A percentile compares a stretch with the other conserved stretches of the same genome.
These are phyloP conservation scores for Cyclotella choctawhatcheeana DNA, from an alignment of 108 stramenopile genomes.

Conservation along the genomic window DNA sequence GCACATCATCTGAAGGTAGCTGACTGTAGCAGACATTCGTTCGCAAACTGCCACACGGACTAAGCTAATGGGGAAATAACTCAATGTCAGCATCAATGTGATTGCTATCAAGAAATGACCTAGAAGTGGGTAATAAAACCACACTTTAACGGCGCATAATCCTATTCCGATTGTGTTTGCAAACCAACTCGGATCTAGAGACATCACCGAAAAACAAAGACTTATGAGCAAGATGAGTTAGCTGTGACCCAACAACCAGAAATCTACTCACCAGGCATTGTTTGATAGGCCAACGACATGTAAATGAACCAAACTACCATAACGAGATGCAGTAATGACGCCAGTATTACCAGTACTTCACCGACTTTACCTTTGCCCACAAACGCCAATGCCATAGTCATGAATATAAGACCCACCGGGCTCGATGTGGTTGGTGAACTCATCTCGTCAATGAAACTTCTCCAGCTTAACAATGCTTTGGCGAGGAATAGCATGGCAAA, in stretches of 20 bases:
- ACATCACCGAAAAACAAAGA: too few species aligned
- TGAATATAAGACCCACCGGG: constrained; percentile 78
- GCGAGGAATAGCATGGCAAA: constrained; percentile 54
- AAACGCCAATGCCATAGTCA: constrained; percentile 76
- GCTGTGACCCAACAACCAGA: not conserved
- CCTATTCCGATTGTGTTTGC: constrained; percentile 81
- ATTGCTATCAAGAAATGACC: constrained; percentile 80
- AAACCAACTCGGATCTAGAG: constrained; percentile 73
- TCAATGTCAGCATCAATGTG: constrained; percentile 59
- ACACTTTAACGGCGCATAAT: constrained; percentile 74
- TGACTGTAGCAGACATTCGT: constrained; percentile 77
- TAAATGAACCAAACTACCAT: constrained; percentile 81
- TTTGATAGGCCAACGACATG: constrained; percentile 78
- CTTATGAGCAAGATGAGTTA: too few species aligned
- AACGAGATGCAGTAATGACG: constrained; percentile 63
- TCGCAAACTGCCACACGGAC: constrained; percentile 73
- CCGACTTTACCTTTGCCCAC: constrained; percentile 71
- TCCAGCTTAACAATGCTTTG: constrained; percentile 61
- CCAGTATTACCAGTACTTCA: constrained; percentile 61
- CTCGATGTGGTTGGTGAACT: constrained; percentile 78
- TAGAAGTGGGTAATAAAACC: constrained; percentile 70
- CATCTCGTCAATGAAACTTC: constrained; percentile 76
- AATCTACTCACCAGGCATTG: constrained; percentile 65
- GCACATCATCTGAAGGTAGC: constrained; percentile 83
- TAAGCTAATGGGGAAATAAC: constrained; percentile 45